Evolutionary conservation across 805 yeast species (phyloP).

Genomic region (Clavispora asparagi): DNA sequence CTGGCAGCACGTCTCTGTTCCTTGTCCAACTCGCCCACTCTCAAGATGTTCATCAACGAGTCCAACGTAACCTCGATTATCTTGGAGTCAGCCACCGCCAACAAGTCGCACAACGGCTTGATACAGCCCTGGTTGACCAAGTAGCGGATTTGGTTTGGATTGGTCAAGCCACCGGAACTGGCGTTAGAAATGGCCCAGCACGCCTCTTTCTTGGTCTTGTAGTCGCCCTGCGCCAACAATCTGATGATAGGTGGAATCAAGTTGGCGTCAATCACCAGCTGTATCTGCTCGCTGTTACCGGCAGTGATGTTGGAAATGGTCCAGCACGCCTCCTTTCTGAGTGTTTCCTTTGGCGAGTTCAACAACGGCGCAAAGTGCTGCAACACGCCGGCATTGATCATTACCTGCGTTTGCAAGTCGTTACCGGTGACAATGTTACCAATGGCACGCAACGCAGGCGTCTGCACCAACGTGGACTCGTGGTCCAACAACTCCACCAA

Average conservation of each 20-base stretch:
- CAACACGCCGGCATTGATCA: conserved; percentile 88
- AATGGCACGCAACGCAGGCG: conserved; percentile 95
- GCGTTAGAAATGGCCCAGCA: conserved; percentile 99
- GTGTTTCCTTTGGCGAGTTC: conserved; percentile 81
- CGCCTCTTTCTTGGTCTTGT: conserved; percentile 96
- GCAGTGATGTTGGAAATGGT: conserved; percentile 97
- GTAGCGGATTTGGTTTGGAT: conserved; percentile 91
- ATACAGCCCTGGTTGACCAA: conserved; percentile 94
- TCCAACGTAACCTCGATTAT: conserved; percentile 93
- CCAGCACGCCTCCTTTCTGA: conserved; percentile 98
- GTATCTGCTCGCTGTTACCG: conserved; percentile 92
- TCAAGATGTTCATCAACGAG: conserved; percentile 88
- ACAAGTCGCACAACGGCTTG: conserved; percentile 91
- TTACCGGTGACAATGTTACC: conserved; percentile 98
- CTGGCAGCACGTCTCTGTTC: conserved; percentile 63
- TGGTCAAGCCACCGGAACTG: conserved; percentile 87
- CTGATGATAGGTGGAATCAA: conserved; percentile 87
- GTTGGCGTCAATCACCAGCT: conserved; percentile 93
- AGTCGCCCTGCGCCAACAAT: conserved; percentile 75
- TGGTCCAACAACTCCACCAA: conserved; percentile 86
- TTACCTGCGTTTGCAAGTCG: conserved; percentile 91
- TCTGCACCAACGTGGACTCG: conserved; percentile 81
- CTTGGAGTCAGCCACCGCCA: conserved; percentile 82
- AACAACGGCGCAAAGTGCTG: conserved; percentile 78
- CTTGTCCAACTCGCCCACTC: conserved; percentile 90